Base-by-base conservation (phyloP, 202 grass and related monocot species). In the Panicum virgatum region DNA sequence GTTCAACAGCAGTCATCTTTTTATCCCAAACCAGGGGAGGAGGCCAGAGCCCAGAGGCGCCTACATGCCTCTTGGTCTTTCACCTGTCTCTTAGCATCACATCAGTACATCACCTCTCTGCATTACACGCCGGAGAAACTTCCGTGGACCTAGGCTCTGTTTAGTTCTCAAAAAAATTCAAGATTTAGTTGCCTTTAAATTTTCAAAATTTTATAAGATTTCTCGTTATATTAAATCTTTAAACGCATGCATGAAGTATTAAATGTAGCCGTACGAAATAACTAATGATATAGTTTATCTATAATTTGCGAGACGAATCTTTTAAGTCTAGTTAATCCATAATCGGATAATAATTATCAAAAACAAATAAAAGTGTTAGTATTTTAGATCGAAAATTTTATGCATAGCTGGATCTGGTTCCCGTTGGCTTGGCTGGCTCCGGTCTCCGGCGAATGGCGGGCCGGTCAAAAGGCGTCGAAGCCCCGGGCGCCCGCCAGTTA, bases 401-500 rank as follows among this genome's bases (percentile, higher is more conserved):
- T n/a, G n/a, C n/a, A n/a, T n/a, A n/a, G n/a, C n/a, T n/a, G 72
- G 75, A 79, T 85, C 65, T 52, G 75, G 77, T 70, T 51, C 2
- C 0, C 4, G 23, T 26, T 42, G 37, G 57, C 20, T 50, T 47
- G 12, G 51, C 6, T 12, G 10, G 3, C 19, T 14, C 26, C 69
- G 26, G 26, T 66, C 52, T 45, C 50, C 52, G 23, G 6, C 12
- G 18, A 40, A 51, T 51, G n/a, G 52, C 15, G 36, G 45, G 43
- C n/a, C 1, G 3, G 78, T 82, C 63, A 87, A 86, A 60, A 46
- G 66, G 40, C 14, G 42, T 69, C 40, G 2, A 69, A 39, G 69
- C 29, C 26, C 51, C 62, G 11, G 84, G 37, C 48, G 36, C 61
- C 60, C 47, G 29, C 22, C 16, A n/a, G n/a, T n/a, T n/a, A n/a